phyloP scores from a whole-genome alignment of 257 asterid species.

The Ilex asprella region DNA sequence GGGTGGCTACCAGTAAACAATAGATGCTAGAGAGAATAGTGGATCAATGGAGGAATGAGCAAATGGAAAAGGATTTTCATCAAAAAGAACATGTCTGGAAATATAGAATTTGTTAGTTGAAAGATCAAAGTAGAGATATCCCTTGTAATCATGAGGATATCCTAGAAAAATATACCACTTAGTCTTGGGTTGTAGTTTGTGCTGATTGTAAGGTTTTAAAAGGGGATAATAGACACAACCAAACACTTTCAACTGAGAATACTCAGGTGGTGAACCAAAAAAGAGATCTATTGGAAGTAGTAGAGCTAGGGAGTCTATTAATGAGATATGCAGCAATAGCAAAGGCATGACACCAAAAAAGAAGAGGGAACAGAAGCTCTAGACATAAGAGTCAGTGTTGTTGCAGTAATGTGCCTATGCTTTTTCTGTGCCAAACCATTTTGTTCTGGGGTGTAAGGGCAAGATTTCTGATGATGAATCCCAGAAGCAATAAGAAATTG shows the following conservation, averaged over 20 bases:
- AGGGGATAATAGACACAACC: not conserved
- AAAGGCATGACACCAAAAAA: not conserved
- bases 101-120: not conserved
- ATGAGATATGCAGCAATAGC: not conserved
- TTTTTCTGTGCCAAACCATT: no score
- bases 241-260: not conserved
- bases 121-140: not conserved
- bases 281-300: not conserved
- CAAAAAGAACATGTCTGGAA: not conserved
- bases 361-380: not conserved
- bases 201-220: not conserved
- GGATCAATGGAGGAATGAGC: not conserved
- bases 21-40: no score
- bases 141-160: not conserved
- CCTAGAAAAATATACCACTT: not conserved
- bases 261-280: not conserved
- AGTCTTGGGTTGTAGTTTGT: not conserved
- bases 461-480: not conserved
- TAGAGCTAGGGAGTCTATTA: not conserved
- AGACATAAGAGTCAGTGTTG: not conserved
- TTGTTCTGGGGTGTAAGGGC: not conserved
- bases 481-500: not conserved
- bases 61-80: not conserved
- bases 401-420: no score
- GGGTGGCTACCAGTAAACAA: not conserved